Base-by-base conservation (phyloP, 2,329 filamentous ascomycete genomes). In the Phialophora verrucosa region DNA sequence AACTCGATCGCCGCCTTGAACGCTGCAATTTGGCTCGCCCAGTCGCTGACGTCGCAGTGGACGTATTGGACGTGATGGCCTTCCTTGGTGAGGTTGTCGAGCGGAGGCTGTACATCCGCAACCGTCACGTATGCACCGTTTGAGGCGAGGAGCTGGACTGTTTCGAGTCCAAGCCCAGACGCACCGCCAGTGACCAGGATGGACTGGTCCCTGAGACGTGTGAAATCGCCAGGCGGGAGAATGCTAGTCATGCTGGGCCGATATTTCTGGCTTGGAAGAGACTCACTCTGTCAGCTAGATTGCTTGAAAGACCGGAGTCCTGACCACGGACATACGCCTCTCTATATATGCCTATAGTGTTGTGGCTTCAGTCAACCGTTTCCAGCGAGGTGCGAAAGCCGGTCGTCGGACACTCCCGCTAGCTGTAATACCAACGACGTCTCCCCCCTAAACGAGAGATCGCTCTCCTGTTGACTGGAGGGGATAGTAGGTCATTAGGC, bases 161-260 rank as follows among this genome's bases (percentile, higher is more conserved):
- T 67, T 35, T 68, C 69, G 23, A 71, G 69, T 7, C 73, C 73
- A 17, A 75, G 69, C 2, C 73, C 73, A 23, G 70, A 82, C 4
- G 80, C 80, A 38, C 80, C 80, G 67, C 81, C 80, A 3, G 80
- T 82, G 17, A 83, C 75, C 66, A 83, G 77, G 59, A 82, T 77
- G n/a, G 81, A 73, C 74, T 81, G 81, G 75, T 75, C 78, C 73
- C 66, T 63, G 32, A 75, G 64, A 7, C 27, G 58, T 3, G 47
- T 38, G 14, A 63, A 62, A 29, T 66, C 58, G 38, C 55, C 32
- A 1, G 54, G 63, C 14, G 62, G 5, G 32, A 64, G 62, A 23
- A 44, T 35, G 59, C 59, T 55, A 14, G 59, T 62, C 59, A 62
- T 62, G 29, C 0, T 38, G 14, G 3, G 38, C 14, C 38, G 20